These are phyloP conservation scores for Plectosphaerella cucumerina DNA, from an alignment of 2,329 filamentous ascomycete genomes.

Conservation along the genomic window DNA sequence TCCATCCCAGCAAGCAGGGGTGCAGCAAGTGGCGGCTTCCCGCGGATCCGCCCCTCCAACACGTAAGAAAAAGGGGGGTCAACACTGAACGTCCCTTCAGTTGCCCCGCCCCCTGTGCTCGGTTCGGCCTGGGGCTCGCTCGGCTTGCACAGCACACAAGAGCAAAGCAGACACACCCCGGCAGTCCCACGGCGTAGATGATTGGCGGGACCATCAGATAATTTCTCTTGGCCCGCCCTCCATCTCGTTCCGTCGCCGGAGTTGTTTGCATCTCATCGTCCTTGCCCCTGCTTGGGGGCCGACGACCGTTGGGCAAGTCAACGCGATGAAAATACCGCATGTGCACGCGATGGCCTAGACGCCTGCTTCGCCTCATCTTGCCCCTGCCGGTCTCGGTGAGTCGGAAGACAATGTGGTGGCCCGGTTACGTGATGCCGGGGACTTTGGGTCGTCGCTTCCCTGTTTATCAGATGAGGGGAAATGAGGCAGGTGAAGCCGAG, in stretches of 20 bases:
- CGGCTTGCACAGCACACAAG: no score
- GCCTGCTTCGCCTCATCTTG: constrained; percentile 6
- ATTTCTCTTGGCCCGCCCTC: constrained; percentile 10
- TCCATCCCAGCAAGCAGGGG: no score
- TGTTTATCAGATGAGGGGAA: constrained; percentile 4
- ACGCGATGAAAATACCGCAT: constrained; percentile 12
- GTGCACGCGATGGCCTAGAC: constrained; percentile 1
- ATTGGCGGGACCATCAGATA: constrained; percentile 11
- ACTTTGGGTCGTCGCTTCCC: background rate
- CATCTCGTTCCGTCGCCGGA: constrained; percentile 1
- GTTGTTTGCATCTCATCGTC: background rate
- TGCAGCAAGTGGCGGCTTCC: no score
- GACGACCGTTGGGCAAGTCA: background rate
- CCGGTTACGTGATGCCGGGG: constrained; percentile 3
- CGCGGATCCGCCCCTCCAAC: no score
- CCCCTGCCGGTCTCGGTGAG: constrained; percentile 3
- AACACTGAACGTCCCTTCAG: no score
- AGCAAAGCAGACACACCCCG: background rate
- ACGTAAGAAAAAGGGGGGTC: no score
- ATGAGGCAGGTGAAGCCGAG: constrained; percentile 3
- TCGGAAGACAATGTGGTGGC: background rate
- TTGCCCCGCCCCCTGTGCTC: no score
- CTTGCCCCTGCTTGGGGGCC: background rate
- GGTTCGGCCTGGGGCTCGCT: no score
- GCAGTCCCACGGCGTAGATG: background rate